These are phyloP conservation scores for Apiotrichum porosum DNA, from an alignment of 1,284 basidiomycete genomes.

Conservation along the genomic window DNA sequence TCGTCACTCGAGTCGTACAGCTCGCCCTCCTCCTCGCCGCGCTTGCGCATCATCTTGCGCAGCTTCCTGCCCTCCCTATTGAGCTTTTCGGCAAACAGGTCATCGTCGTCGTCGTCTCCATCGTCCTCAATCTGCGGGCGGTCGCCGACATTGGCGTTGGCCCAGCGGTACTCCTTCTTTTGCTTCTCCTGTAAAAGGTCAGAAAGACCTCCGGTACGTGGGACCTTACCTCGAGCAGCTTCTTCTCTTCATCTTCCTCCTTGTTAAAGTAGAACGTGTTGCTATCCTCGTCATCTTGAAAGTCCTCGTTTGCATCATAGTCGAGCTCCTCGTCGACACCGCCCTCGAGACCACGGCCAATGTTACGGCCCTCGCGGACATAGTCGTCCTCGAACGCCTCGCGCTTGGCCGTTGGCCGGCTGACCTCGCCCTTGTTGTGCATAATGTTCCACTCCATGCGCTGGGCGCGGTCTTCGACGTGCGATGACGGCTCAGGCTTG, in stretches of 20 bases:
- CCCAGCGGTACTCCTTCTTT: constrained; percentile 39
- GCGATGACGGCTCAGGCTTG: constrained; percentile 5
- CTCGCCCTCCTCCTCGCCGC: constrained; percentile 16
- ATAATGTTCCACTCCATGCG: constrained; percentile 29
- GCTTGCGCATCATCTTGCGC: constrained; percentile 35
- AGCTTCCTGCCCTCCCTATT: constrained; percentile 34
- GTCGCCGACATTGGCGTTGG: constrained; percentile 43
- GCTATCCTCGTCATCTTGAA: constrained; percentile 45
- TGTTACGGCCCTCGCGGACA: constrained; percentile 29
- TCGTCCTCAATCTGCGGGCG: constrained; percentile 36
- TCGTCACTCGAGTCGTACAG: constrained; percentile 13
- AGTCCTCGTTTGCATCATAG: constrained; percentile 43
- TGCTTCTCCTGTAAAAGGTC: constrained; percentile 28
- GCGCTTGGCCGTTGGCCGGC: not conserved
- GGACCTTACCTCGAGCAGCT: constrained; percentile 32
- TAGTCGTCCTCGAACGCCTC: constrained; percentile 28
- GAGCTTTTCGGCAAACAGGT: constrained; percentile 34
- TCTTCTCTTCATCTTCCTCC: constrained; percentile 41
- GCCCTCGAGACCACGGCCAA: constrained; percentile 39
- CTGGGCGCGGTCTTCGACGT: constrained; percentile 20
- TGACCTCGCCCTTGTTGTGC: constrained; percentile 15
- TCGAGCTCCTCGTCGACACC: constrained; percentile 44
- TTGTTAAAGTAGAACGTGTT: constrained; percentile 43
- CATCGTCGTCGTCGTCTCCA: constrained; percentile 27
- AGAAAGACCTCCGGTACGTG: not conserved